Evolutionary conservation across 495 filamentous ascomycete genomes (phyloP), one percentile per base, ranked within the genome.

Genomic region (Aspergillus asperescens): DNA sequence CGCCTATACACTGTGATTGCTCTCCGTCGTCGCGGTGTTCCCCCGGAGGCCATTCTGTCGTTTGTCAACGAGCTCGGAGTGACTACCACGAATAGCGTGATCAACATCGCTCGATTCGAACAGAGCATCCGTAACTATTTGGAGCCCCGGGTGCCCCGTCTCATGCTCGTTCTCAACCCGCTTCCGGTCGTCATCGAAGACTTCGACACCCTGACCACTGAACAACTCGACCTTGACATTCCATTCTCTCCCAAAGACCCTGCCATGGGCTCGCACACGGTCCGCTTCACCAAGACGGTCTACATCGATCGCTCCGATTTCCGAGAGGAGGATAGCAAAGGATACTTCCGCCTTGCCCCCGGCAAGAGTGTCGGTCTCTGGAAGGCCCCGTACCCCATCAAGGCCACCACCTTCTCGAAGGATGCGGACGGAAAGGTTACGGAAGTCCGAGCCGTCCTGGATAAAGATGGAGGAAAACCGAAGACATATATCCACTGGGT

Each of bases 241-340:
- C 87, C 89, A 0, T 91, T 91, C 64, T 83, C 85, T 15, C 51
- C 51, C 12, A 63, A 63, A 35, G 35, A 58, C 27, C 57, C 61
- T 10, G 50, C 45, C 9, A 55, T 54, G 51, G 60, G 60, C 63
- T 67, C 41, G 57, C 67, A 61, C 74, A 77, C n/a, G 12, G 72
- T 56, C 71, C 13, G 19, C 23, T 27, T 95, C 55, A 87, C 87
- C 27, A 85, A 95, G 64, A 90, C 88, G n/a, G 79, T 96, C 13
- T 96, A 93, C 73, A 96, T 98, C 43, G 93, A 98, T 63, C 85
- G 89, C 40, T 83, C 79, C 29, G 93, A 98, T 65, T 98, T 96
- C 76, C 81, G 93, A 28, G 87, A 94, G 63, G 79, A 84, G 15
- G 89, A 92, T 65, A 82, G 79, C 59, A 81, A 84, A 40, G 87